phyloP scores from a whole-genome alignment of 202 grass and related monocot species.

The Setaria italica region DNA sequence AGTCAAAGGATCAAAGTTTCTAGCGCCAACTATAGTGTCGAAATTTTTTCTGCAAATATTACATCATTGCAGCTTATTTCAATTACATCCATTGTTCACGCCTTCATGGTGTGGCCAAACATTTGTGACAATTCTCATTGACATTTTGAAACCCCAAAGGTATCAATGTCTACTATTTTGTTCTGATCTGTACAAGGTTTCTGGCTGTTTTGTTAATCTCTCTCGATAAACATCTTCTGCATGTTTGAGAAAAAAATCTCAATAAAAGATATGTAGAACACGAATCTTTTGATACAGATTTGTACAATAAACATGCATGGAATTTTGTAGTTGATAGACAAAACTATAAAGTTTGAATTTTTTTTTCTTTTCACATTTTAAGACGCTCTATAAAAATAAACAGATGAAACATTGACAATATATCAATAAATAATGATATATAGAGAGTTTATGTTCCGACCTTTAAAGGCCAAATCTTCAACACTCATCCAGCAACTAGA shows the following conservation, averaged over 20 bases:
- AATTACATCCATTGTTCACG: constrained; percentile 12
- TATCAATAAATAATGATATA: neutral
- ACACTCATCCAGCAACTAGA: neutral
- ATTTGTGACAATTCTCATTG: neutral
- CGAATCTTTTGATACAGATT: neutral
- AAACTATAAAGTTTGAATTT: neutral
- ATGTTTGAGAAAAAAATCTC: no score
- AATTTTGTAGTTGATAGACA: neutral
- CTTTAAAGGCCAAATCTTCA: neutral
- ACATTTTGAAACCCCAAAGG: constrained; percentile 3
- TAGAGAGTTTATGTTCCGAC: neutral
- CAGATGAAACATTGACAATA: neutral
- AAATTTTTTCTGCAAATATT: constrained; percentile 39
- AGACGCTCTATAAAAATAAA: neutral
- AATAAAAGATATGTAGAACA: neutral
- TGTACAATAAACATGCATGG: neutral
- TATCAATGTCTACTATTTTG: neutral
- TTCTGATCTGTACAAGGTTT: neutral
- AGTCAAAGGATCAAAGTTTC: constrained; percentile 32
- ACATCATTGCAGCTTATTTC: neutral
- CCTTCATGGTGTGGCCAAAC: neutral
- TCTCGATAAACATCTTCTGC: neutral
- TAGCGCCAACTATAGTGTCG: neutral
- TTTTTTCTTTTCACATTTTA: neutral
- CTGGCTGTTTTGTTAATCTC: neutral